Base-by-base conservation (phyloP, 495 filamentous ascomycete genomes). In the Hypoxylon fragiforme region DNA sequence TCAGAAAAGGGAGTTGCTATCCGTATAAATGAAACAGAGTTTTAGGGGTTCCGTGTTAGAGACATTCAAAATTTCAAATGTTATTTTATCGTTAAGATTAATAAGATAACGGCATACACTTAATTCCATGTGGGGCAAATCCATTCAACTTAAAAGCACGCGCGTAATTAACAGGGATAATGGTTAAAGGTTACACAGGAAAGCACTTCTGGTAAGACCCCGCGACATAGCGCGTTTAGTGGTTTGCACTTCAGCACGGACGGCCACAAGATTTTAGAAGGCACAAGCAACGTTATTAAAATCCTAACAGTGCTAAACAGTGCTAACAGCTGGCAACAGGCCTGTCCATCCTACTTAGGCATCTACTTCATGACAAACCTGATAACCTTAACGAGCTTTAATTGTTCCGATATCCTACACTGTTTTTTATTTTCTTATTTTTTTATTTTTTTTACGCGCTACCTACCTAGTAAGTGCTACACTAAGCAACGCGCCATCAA, bases 171-270 rank as follows among this genome's bases (percentile, higher is more conserved):
- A n/a, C n/a, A n/a, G n/a, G n/a, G n/a, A n/a, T n/a, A n/a, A n/a
- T n/a, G n/a, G n/a, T n/a, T n/a, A n/a, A n/a, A n/a, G n/a, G n/a
- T n/a, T n/a, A n/a, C n/a, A n/a, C n/a, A n/a, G n/a, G n/a, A n/a
- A n/a, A n/a, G n/a, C n/a, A n/a, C n/a, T n/a, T n/a, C n/a, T n/a
- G n/a, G n/a, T n/a, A n/a, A n/a, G n/a, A n/a, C 45, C 51, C 44
- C 59, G 63, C 60, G 53, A 52, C 44, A 13, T 15, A 9, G 42
- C 64, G 64, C 53, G 64, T 66, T 64, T 16, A 66, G 60, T 66
- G 57, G 56, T 50, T 66, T 56, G 40, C 50, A 34, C 12, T 24
- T 45, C 16, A 20, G 14, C 7, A 9, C 9, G 12, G 9, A 11
- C 7, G 21, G 19, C 28, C 38, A 44, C 41, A 55, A 5, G 14